Evolutionary conservation across 2,329 filamentous ascomycete genomes (phyloP).

Genomic region (Periconia macrospinosa): DNA sequence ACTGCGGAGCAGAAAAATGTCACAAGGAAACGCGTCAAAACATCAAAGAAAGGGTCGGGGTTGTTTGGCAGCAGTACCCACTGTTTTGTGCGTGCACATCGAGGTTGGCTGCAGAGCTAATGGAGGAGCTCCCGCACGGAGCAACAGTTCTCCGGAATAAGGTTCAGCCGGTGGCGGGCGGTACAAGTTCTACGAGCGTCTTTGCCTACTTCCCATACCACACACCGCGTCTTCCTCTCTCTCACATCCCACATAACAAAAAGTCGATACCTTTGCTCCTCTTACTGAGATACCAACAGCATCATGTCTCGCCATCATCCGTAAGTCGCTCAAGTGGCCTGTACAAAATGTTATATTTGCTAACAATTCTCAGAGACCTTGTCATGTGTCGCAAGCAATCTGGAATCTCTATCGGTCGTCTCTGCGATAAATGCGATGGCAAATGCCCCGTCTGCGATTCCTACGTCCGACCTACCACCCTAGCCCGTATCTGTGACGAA

Average conservation of each 20-base stretch:
- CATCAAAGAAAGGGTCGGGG: no score
- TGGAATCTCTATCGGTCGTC: slow-evolving; percentile 95
- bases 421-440: slow-evolving; percentile 99
- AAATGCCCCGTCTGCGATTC: slow-evolving; percentile 99
- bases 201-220: not conserved
- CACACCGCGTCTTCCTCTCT: not conserved
- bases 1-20: not conserved
- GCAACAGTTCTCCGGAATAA: slow-evolving; percentile 15
- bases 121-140: slow-evolving; percentile 27
- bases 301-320: slow-evolving; percentile 93
- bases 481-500: slow-evolving; percentile 98
- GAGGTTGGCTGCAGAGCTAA: not conserved
- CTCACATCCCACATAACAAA: not conserved
- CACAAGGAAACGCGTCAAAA: not conserved
- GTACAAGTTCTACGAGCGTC: not conserved
- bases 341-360: slow-evolving; percentile 6
- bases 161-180: slow-evolving; percentile 10
- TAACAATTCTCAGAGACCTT: slow-evolving; percentile 68
- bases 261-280: not conserved
- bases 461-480: slow-evolving; percentile 95
- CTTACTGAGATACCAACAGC: not conserved
- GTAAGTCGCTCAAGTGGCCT: slow-evolving; percentile 51
- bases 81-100: no score
- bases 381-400: slow-evolving; percentile 99
- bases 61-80: no score